A percentile compares a stretch with the other conserved stretches of the same genome.
These are phyloP conservation scores for Cordyceps militaris DNA, from an alignment of 2,329 filamentous ascomycete genomes.

Conservation along the genomic window DNA sequence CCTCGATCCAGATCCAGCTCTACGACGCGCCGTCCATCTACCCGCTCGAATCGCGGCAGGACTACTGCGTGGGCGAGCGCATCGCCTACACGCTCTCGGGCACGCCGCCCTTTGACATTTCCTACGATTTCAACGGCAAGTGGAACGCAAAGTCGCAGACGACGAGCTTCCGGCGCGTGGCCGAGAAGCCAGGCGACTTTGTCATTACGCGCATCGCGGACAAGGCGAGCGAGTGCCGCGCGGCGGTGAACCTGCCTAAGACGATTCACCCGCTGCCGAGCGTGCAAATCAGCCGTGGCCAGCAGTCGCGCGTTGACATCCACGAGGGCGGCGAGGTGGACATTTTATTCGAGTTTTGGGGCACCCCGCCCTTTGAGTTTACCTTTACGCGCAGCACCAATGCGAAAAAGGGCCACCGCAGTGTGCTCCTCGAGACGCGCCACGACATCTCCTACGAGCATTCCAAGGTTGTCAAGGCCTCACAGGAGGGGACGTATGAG, in stretches of 20 bases:
- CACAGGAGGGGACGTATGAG: constrained; percentile 94
- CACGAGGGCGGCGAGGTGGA: constrained; percentile 94
- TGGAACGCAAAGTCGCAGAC: constrained; percentile 73
- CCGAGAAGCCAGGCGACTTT: constrained; percentile 84
- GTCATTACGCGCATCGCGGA: constrained; percentile 82
- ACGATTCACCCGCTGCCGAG: constrained; percentile 87
- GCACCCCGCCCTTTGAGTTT: constrained; percentile 94
- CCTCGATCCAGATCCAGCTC: constrained; percentile 82
- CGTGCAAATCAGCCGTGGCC: constrained; percentile 81
- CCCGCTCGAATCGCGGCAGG: constrained; percentile 71
- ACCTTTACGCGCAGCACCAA: constrained; percentile 92
- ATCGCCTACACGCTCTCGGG: constrained; percentile 89
- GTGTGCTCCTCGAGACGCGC: constrained; percentile 79
- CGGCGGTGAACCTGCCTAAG: constrained; percentile 70
- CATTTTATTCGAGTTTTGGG: constrained; percentile 91
- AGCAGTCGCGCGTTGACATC: constrained; percentile 77
- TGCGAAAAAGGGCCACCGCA: constrained; percentile 68
- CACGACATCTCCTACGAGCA: constrained; percentile 80
- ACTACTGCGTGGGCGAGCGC: constrained; percentile 94
- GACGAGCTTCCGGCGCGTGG: constrained; percentile 86
- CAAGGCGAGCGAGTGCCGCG: constrained; percentile 80
- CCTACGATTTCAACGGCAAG: constrained; percentile 79
- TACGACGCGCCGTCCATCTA: constrained; percentile 91
- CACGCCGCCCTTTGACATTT: constrained; percentile 84
- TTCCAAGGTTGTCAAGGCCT: constrained; percentile 73